Conservation (phyloP, 1,284 basidiomycete genomes). For the Ceratobasidium sp. region DNA sequence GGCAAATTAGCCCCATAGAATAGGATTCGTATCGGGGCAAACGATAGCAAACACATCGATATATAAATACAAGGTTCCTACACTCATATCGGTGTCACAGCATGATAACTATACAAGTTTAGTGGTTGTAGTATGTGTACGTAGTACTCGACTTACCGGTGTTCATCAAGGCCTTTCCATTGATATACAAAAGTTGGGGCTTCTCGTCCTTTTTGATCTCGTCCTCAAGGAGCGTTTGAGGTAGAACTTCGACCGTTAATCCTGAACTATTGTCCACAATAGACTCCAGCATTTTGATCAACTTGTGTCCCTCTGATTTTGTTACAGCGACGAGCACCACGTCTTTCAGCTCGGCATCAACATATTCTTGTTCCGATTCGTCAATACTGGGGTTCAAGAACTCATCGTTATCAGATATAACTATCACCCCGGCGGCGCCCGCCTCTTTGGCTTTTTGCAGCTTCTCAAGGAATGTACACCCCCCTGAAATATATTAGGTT, state of each 20-base stretch:
- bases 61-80: constrained; percentile 9
- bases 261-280: constrained; percentile 61
- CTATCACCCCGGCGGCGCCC: constrained; percentile 76
- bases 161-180: constrained; percentile 76
- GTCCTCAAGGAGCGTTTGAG: constrained; percentile 38
- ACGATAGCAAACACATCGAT: neutral
- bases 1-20: neutral
- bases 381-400: constrained; percentile 73
- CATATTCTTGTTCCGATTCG: constrained; percentile 58
- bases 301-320: constrained; percentile 57
- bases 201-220: constrained; percentile 27
- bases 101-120: constrained; percentile 23
- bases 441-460: constrained; percentile 67
- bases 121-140: neutral
- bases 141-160: constrained; percentile 50
- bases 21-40: neutral
- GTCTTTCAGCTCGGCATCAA: constrained; percentile 56
- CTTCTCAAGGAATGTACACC: constrained; percentile 85
- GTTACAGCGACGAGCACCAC: constrained; percentile 68
- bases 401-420: constrained; percentile 57
- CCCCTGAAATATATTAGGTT: constrained; percentile 59
- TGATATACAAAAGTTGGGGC: constrained; percentile 63
- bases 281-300: constrained; percentile 64
- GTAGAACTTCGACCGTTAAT: constrained; percentile 54
- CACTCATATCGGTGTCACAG: constrained; percentile 7